phyloP scores from a whole-genome alignment of 306 rosid genomes.

The Trifolium pratense region DNA sequence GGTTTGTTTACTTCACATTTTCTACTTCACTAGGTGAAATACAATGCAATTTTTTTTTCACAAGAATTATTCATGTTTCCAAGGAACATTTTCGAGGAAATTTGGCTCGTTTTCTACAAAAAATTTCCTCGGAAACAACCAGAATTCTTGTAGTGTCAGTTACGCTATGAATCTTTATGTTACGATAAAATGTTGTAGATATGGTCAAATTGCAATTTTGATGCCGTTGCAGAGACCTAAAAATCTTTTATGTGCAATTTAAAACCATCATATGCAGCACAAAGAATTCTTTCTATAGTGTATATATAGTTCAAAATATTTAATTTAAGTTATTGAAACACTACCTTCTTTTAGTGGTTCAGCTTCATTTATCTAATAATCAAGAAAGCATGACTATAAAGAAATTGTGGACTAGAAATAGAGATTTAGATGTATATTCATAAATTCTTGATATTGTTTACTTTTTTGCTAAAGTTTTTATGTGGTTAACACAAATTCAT shows the following conservation, averaged over 20 bases:
- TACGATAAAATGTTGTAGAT: neutral
- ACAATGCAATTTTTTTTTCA: no score
- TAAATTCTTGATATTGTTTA: conserved; percentile 12
- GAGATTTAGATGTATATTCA: conserved; percentile 10
- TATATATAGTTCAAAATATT: conserved; percentile 6
- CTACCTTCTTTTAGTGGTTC: neutral
- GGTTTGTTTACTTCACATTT: conserved; percentile 49
- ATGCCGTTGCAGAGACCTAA: neutral
- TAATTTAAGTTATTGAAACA: conserved; percentile 21
- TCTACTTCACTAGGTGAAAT: neutral
- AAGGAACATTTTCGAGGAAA: no score
- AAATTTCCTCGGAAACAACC: no score
- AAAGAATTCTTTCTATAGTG: neutral
- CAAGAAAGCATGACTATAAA: conserved; percentile 13
- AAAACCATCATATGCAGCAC: neutral
- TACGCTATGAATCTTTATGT: neutral
- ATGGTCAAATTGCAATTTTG: neutral
- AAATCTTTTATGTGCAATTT: neutral
- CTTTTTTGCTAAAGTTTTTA: conserved; percentile 5
- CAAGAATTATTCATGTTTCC: no score
- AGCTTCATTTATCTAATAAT: neutral
- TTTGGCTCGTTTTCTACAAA: no score
- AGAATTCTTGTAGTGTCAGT: no score
- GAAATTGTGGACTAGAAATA: conserved; percentile 18
- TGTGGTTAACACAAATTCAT: conserved; percentile 26